phyloP scores from a whole-genome alignment of 1,139 yeast genomes.

The Yamadazyma diospyri region DNA sequence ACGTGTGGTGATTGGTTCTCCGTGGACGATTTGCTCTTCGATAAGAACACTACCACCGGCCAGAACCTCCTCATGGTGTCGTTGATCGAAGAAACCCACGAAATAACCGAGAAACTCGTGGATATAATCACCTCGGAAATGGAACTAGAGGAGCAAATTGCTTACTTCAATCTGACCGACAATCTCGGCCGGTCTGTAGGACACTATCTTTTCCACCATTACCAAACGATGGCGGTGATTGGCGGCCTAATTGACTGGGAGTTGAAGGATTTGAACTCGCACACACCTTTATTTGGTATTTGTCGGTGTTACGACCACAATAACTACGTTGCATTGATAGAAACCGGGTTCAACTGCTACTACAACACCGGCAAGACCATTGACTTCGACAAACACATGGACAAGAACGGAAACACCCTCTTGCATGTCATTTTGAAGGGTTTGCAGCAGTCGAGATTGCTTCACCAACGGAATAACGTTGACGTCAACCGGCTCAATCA shows the following conservation, averaged over 20 bases:
- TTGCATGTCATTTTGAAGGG: conserved; percentile 62
- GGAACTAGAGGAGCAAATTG: conserved; percentile 43
- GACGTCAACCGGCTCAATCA: conserved; percentile 64
- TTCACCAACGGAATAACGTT: conserved; percentile 22
- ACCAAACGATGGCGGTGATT: conserved; percentile 47
- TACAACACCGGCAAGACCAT: conserved; percentile 22
- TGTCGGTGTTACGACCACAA: conserved; percentile 82
- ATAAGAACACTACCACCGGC: conserved; percentile 47
- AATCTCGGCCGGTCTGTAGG: conserved; percentile 58
- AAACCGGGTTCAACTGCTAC: conserved; percentile 44
- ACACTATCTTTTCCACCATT: conserved; percentile 67
- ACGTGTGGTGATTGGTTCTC: conserved; percentile 47
- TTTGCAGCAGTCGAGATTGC: conserved; percentile 35
- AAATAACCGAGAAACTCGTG: conserved; percentile 46
- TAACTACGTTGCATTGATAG: conserved; percentile 51
- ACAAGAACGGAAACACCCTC: conserved; percentile 68
- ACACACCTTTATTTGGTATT: conserved; percentile 76
- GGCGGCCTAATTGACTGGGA: conserved; percentile 71
- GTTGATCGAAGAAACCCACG: conserved; percentile 50
- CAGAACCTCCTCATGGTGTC: conserved; percentile 61
- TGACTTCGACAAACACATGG: conserved; percentile 61
- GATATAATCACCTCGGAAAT: conserved; percentile 40
- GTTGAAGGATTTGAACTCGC: conserved; percentile 59
- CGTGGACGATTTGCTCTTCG: conserved; percentile 65
- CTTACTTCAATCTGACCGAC: conserved; percentile 53